A percentile compares a stretch with the other conserved stretches of the same genome.
Evolutionary conservation across 2,329 filamentous ascomycete species (phyloP).

Genomic region (Diaporthe australafricana): DNA sequence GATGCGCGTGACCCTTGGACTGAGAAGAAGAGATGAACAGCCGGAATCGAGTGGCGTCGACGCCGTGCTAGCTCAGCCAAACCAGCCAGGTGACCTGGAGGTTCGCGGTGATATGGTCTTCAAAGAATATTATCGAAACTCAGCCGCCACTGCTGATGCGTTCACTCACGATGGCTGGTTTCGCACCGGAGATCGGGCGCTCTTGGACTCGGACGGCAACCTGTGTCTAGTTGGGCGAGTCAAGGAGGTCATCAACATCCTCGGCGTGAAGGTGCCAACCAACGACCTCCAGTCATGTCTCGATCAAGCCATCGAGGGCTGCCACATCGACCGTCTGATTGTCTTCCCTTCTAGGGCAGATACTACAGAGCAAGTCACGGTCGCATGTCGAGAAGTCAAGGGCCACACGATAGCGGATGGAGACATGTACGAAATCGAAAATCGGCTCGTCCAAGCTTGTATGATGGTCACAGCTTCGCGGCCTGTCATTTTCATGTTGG

Average conservation of each 20-base stretch:
- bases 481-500: slow-evolving; percentile 3
- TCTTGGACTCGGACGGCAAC: slow-evolving; percentile 48
- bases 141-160: slow-evolving; percentile 65
- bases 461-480: not conserved
- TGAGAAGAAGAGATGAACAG: not conserved
- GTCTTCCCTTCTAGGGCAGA: slow-evolving; percentile 14
- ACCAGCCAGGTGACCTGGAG: slow-evolving; percentile 66
- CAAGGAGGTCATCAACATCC: slow-evolving; percentile 59
- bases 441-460: not conserved
- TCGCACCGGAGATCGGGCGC: slow-evolving; percentile 51
- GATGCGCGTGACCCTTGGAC: slow-evolving; percentile 50
- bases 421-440: not conserved
- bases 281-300: slow-evolving; percentile 53
- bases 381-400: slow-evolving; percentile 44
- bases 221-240: slow-evolving; percentile 50
- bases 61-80: not conserved
- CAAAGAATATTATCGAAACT: slow-evolving; percentile 71
- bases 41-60: no score
- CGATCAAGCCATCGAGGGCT: slow-evolving; percentile 44
- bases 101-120: slow-evolving; percentile 70
- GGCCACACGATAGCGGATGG: not conserved
- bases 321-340: slow-evolving; percentile 42
- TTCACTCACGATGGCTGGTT: slow-evolving; percentile 63
- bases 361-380: slow-evolving; percentile 48
- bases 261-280: slow-evolving; percentile 56